Base-by-base conservation (phyloP, 208 protist genomes). In the Trypanosoma theileri region DNA sequence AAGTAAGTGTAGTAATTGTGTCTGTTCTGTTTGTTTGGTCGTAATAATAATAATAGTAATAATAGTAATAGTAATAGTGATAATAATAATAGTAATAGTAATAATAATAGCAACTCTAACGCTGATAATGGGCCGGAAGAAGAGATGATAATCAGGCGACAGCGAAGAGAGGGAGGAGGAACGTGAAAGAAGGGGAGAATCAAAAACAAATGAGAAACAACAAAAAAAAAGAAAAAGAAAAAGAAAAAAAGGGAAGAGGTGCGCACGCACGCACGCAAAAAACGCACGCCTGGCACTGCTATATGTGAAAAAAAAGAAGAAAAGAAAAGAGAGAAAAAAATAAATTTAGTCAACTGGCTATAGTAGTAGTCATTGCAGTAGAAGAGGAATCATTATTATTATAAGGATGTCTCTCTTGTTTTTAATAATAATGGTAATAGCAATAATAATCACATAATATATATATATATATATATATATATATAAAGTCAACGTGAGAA, bases 241-340 rank as follows among this genome's bases (percentile, higher is more conserved):
- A 45, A 45, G 12, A 45, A 45, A 48, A n/a, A 17, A 14, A 9
- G 44, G 16, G 44, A 48, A 48, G 16, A 48, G 10, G 44, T 22
- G 24, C 22, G 17, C 17, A 35, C 9, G 42, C 44, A 70, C 45
- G n/a, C 52, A 56, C 52, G 24, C 52, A 56, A 45, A 0, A 44
- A 28, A 62, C 16, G n/a, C 4, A 62, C 10, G 57, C 24, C 12
- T 62, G 10, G 17, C 10, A 42, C 14, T 41, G 10, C 10, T 42
- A n/a, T 6, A 56, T 55, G 48, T 51, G 11, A 68, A 22, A 68
- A n/a, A 69, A 35, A 69, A 40, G 46, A 59, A 67, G 35, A 67
- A 51, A 62, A 54, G 68, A 46, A 65, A 61, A 78, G 46, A 66
- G 42, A 67, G 57, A 61, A 31, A 41, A 50, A 31, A 58, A 26